A percentile compares a stretch with the other conserved stretches of the same genome.
phyloP scores from a whole-genome alignment of 768 basidiomycete genomes.

The Phlegmacium glaucopus region DNA sequence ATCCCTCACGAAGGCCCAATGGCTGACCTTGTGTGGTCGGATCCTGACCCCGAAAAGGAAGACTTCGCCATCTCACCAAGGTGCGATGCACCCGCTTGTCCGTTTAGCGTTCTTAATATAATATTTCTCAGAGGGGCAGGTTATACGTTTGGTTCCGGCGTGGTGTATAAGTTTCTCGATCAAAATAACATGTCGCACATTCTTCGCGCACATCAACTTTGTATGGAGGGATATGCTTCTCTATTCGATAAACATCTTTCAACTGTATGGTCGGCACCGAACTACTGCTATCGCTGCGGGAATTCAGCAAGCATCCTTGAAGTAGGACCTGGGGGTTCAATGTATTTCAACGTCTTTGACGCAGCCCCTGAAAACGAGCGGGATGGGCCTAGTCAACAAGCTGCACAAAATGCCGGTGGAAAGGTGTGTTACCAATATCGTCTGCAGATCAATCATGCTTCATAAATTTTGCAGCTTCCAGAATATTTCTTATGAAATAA shows the following conservation, averaged over 20 bases:
- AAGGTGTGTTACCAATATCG: constrained; percentile 45
- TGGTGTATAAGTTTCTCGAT: constrained; percentile 96
- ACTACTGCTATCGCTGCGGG: constrained; percentile 98
- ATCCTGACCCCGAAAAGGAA: constrained; percentile 98
- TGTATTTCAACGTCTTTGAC: constrained; percentile 98
- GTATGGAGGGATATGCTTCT: constrained; percentile 99
- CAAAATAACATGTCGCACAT: constrained; percentile 97
- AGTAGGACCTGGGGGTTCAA: constrained; percentile 82
- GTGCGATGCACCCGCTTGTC: constrained; percentile 40
- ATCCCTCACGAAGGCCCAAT: constrained; percentile 99
- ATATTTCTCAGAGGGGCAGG: constrained; percentile 77
- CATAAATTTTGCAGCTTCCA: constrained; percentile 51
- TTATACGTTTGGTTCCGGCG: constrained; percentile 97
- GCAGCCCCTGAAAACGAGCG: constrained; percentile 98
- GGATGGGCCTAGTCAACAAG: constrained; percentile 82
- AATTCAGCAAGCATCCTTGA: constrained; percentile 97
- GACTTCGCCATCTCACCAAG: constrained; percentile 99
- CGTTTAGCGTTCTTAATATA: constrained; percentile 14
- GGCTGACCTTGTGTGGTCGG: constrained; percentile 99
- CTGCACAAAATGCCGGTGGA: constrained; percentile 63
- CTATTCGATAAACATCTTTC: constrained; percentile 93
- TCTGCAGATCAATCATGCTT: constrained; percentile 1
- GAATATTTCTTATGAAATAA: constrained; percentile 67
- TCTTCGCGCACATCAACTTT: constrained; percentile 95
- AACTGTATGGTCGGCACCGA: constrained; percentile 98